Evolutionary conservation across 257 asterid species (phyloP).

Genomic region (Solanum habrochaites): DNA sequence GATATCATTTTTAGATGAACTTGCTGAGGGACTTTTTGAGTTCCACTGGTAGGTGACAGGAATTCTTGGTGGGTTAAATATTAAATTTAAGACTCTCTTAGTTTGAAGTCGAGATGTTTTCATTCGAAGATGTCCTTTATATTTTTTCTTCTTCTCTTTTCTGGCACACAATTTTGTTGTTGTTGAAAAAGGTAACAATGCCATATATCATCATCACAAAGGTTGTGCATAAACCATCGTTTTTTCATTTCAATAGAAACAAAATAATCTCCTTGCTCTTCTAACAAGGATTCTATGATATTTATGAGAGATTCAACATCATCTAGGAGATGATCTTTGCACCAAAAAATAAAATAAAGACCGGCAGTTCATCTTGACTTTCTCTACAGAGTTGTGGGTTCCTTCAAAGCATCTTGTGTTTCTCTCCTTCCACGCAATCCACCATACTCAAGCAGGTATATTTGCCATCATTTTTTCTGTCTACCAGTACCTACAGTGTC

Average conservation of each 20-base stretch:
- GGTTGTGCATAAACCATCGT: not conserved
- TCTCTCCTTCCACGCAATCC: not conserved
- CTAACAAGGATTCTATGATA: not conserved
- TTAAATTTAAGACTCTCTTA: not conserved
- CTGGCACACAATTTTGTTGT: not conserved
- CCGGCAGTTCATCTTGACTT: not conserved
- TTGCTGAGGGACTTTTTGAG: not conserved
- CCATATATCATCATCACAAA: not conserved
- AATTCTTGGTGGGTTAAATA: not conserved
- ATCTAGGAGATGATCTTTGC: not conserved
- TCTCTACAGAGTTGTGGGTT: not conserved
- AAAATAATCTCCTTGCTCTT: not conserved
- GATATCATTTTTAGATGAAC: not conserved
- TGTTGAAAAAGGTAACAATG: not conserved
- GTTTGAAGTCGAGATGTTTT: not conserved
- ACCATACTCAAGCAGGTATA: not conserved
- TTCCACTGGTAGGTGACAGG: not conserved
- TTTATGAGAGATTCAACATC: not conserved
- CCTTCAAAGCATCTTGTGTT: not conserved
- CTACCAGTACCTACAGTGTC: not conserved
- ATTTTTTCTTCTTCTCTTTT: not conserved
- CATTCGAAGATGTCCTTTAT: not conserved
- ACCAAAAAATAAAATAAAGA: not conserved
- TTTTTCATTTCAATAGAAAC: not conserved
- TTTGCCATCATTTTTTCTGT: not conserved